Conservation (phyloP, 495 filamentous ascomycete species). For the Hypoxylon fuscum region DNA sequence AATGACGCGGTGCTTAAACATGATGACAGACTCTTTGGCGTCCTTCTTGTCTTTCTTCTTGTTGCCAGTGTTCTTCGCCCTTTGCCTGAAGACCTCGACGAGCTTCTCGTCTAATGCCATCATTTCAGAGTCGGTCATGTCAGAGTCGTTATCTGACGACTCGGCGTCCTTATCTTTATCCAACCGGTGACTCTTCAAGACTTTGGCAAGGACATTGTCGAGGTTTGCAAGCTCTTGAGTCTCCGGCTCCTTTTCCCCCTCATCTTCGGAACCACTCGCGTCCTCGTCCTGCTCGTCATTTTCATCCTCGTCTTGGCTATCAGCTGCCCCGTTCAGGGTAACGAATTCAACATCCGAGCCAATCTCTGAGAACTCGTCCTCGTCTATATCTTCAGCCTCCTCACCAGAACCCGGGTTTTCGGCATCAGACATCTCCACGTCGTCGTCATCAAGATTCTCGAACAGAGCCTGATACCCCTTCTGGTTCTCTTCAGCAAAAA, state of each 20-base stretch:
- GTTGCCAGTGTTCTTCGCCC: conserved; percentile 56
- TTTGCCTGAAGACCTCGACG: conserved; percentile 81
- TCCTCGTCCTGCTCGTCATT: conserved; percentile 55
- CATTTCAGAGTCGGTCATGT: conserved; percentile 97
- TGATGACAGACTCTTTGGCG: conserved; percentile 86
- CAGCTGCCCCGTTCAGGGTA: conserved; percentile 46
- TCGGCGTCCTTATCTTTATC: conserved; percentile 63
- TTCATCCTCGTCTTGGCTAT: conserved; percentile 45
- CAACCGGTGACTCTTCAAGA: conserved; percentile 70
- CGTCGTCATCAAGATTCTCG: conserved; percentile 74
- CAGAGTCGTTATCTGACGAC: conserved; percentile 66
- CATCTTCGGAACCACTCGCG: conserved; percentile 59
- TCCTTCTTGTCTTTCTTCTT: conserved; percentile 85
- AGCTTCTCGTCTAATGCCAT: conserved; percentile 84
- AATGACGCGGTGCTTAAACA: conserved; percentile 93
- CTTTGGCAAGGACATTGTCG: conserved; percentile 79
- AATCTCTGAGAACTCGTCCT: conserved; percentile 47
- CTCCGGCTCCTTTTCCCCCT: conserved; percentile 51
- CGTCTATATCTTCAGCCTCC: conserved; percentile 47
- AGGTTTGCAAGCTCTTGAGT: conserved; percentile 63
- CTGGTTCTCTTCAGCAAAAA: conserved; percentile 81
- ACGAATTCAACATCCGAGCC: conserved; percentile 59
- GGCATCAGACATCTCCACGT: conserved; percentile 53
- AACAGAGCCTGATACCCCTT: conserved; percentile 88
- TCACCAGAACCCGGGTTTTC: conserved; percentile 53